Percentiles rank a stretch among this genome's conserved stretches.
Evolutionary conservation across 1,284 basidiomycete genomes (phyloP).

Genomic region (Leccinum angustisporum): DNA sequence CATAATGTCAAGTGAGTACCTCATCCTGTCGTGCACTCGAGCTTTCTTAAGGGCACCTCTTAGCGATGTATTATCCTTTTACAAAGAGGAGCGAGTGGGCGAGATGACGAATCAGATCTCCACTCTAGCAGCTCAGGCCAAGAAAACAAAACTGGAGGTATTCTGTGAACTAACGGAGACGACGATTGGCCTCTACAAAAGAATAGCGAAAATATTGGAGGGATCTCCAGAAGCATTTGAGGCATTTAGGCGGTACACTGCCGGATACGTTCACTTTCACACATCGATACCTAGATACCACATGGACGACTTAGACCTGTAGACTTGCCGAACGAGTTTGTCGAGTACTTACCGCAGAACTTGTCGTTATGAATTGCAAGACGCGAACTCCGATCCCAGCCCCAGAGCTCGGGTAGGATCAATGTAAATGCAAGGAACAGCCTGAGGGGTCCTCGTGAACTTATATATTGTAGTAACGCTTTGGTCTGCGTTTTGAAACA

Average conservation of each 20-base stretch:
- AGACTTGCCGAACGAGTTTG: neutral
- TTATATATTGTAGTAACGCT: too few species aligned
- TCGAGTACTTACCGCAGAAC: too few species aligned
- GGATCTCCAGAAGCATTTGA: constrained; percentile 5
- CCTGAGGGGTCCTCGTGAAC: too few species aligned
- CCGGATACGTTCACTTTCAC: neutral
- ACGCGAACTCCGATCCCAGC: too few species aligned
- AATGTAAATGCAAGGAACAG: too few species aligned
- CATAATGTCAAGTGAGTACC: constrained; percentile 27
- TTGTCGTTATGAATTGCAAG: too few species aligned
- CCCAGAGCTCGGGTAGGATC: too few species aligned
- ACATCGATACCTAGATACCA: neutral
- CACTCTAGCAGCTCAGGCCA: constrained; percentile 25
- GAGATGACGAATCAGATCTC: constrained; percentile 13
- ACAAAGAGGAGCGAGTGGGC: neutral
- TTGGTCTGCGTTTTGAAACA: too few species aligned
- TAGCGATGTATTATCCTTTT: constrained; percentile 34
- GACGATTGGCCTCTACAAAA: constrained; percentile 17
- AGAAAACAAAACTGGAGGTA: constrained; percentile 27
- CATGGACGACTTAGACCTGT: neutral
- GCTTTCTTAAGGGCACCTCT: neutral
- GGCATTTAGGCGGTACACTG: neutral
- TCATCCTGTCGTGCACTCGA: neutral
- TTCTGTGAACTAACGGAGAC: constrained; percentile 27
- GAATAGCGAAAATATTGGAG: constrained; percentile 23